These are phyloP conservation scores for Mycocentrospora acerina DNA, from an alignment of 2,329 filamentous ascomycete genomes.

Conservation along the genomic window DNA sequence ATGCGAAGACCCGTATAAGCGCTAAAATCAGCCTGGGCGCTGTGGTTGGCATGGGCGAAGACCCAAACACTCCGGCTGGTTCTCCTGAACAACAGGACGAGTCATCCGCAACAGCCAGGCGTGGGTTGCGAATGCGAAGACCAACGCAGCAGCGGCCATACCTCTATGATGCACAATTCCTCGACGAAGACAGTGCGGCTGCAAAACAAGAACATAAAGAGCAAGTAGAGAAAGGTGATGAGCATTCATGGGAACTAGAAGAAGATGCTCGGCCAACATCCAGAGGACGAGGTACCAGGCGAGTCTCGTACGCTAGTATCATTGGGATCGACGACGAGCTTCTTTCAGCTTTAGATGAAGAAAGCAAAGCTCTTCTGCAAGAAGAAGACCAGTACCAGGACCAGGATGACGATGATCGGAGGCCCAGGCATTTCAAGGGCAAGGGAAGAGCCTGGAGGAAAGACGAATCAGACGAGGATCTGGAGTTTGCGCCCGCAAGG, in stretches of 20 bases:
- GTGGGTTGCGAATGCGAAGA: slow-evolving; percentile 35
- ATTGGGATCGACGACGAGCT: slow-evolving; percentile 13
- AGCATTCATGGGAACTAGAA: slow-evolving; percentile 5
- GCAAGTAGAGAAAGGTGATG: no score
- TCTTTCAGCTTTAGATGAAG: slow-evolving; percentile 13
- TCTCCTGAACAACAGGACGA: slow-evolving; percentile 23
- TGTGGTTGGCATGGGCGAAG: not conserved
- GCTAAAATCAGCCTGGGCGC: no score
- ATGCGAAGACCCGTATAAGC: no score
- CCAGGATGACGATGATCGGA: slow-evolving; percentile 1
- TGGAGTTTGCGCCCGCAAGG: slow-evolving; percentile 26
- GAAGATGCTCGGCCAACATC: slow-evolving; percentile 1
- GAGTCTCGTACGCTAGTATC: slow-evolving; percentile 4
- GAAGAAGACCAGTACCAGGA: slow-evolving; percentile 10
- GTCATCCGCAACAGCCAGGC: slow-evolving; percentile 25
- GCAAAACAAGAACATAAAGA: no score
- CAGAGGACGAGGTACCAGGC: no score
- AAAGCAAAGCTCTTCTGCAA: slow-evolving; percentile 14
- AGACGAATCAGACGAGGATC: slow-evolving; percentile 33
- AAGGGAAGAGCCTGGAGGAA: slow-evolving; percentile 38
- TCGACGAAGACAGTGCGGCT: slow-evolving; percentile 17
- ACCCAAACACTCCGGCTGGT: slow-evolving; percentile 11
- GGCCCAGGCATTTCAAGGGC: slow-evolving; percentile 33
- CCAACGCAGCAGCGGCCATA: slow-evolving; percentile 40
- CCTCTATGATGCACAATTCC: slow-evolving; percentile 35